Conservation (phyloP, 352 stramenopile species). For the Phytophthora agathidicida region DNA sequence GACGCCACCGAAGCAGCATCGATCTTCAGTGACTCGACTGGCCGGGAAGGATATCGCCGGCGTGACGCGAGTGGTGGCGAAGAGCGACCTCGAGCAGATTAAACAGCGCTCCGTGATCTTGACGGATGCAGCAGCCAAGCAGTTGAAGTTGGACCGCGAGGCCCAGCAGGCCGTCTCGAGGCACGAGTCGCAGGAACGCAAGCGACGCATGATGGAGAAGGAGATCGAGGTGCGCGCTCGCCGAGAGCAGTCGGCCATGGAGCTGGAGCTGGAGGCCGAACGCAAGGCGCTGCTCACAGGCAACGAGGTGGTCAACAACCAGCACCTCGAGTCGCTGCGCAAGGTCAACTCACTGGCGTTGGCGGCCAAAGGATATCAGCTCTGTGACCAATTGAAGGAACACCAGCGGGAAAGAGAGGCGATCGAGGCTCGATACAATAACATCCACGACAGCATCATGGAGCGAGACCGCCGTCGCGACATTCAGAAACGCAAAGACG, state of each 20-base stretch:
- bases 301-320: constrained; percentile 65
- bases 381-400: constrained; percentile 62
- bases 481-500: constrained; percentile 53
- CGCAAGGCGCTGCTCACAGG: constrained; percentile 65
- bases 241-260: constrained; percentile 72
- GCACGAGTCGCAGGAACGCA: constrained; percentile 69
- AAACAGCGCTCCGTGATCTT: constrained; percentile 68
- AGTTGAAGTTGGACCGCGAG: constrained; percentile 50
- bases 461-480: constrained; percentile 66
- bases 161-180: constrained; percentile 47
- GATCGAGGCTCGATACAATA: constrained; percentile 63
- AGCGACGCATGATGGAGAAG: constrained; percentile 81
- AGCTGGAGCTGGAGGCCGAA: constrained; percentile 75
- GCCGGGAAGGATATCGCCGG: constrained; percentile 69
- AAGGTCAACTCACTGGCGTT: constrained; percentile 74
- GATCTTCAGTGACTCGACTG: constrained; percentile 50
- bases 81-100: constrained; percentile 50
- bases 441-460: constrained; percentile 79
- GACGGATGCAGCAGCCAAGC: constrained; percentile 49
- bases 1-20: constrained; percentile 23
- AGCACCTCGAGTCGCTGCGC: constrained; percentile 66
- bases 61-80: constrained; percentile 40
- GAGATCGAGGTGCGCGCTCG: constrained; percentile 66
- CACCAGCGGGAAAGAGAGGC: constrained; percentile 49
- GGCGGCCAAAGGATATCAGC: constrained; percentile 62